Evolutionary conservation across 768 basidiomycete species (phyloP).

Genomic region (Leccinum variicolor): DNA sequence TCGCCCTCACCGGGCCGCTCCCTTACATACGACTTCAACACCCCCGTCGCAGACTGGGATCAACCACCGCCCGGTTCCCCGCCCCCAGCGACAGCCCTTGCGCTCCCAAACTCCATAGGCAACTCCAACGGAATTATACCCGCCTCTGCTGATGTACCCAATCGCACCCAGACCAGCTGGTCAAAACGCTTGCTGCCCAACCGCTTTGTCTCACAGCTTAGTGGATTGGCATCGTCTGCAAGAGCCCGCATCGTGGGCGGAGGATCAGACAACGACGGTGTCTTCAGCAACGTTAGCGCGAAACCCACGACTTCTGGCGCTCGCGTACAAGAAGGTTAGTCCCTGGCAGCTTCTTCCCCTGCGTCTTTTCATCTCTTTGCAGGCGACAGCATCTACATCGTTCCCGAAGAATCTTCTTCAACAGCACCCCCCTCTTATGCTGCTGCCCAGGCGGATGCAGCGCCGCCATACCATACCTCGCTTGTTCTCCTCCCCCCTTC

Average conservation of each 20-base stretch:
- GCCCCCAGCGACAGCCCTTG: constrained; percentile 57
- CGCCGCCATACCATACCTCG: constrained; percentile 97
- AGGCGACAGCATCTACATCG: constrained; percentile 72
- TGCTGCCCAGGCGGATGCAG: constrained; percentile 89
- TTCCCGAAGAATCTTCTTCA: constrained; percentile 79
- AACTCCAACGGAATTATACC: constrained; percentile 76
- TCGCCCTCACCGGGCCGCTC: constrained; percentile 15
- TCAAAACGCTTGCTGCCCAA: constrained; percentile 66
- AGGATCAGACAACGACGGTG: constrained; percentile 79
- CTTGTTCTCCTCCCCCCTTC: constrained; percentile 82
- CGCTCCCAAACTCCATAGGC: constrained; percentile 68
- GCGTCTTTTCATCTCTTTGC: not conserved
- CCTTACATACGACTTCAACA: constrained; percentile 75
- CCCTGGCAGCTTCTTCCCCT: not conserved
- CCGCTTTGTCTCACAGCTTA: constrained; percentile 44
- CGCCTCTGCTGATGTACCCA: constrained; percentile 32
- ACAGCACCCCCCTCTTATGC: constrained; percentile 93
- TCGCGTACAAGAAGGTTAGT: constrained; percentile 53
- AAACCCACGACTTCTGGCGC: constrained; percentile 62
- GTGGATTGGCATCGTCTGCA: constrained; percentile 38
- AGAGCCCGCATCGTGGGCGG: constrained; percentile 46
- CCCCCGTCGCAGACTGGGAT: constrained; percentile 61
- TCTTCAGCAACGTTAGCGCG: constrained; percentile 93
- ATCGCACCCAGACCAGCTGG: constrained; percentile 34
- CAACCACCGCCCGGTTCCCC: constrained; percentile 84